Percentiles rank a stretch among this genome's conserved stretches.
phyloP scores from a whole-genome alignment of 208 protist genomes.

The Acanthamoeba lenticulata region DNA sequence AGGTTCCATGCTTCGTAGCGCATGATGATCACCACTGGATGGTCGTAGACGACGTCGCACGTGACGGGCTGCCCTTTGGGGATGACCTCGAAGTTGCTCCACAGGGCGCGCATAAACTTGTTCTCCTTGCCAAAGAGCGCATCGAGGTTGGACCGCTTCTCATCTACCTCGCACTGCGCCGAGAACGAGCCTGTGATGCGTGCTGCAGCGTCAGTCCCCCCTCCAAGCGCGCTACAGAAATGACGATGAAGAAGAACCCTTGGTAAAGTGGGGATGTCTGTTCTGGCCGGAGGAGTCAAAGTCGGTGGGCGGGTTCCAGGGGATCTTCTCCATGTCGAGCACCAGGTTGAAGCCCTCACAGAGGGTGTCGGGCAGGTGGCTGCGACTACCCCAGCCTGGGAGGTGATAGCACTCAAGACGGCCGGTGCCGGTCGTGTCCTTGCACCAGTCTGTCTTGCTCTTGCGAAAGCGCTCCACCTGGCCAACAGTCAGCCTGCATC shows the following conservation, averaged over 20 bases:
- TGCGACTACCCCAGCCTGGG: background rate
- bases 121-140: background rate
- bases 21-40: constrained; percentile 2
- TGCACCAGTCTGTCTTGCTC: background rate
- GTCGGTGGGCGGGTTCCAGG: background rate
- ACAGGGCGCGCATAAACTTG: background rate
- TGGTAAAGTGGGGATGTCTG: background rate
- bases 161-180: constrained; percentile 13
- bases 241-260: background rate
- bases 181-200: background rate
- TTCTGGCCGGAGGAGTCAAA: background rate
- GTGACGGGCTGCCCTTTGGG: background rate
- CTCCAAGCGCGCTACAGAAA: too few species aligned
- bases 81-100: background rate
- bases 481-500: too few species aligned
- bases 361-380: background rate
- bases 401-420: background rate
- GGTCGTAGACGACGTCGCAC: background rate
- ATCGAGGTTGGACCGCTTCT: background rate
- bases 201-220: too few species aligned
- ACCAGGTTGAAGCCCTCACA: constrained; percentile 24
- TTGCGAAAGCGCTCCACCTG: constrained; percentile 4
- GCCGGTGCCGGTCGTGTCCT: background rate
- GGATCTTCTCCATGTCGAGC: background rate
- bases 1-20: constrained; percentile 11